Percentiles rank a stretch among this genome's conserved stretches.
phyloP scores from a whole-genome alignment of 1,284 basidiomycete species.

The Apiotrichum porosum region DNA sequence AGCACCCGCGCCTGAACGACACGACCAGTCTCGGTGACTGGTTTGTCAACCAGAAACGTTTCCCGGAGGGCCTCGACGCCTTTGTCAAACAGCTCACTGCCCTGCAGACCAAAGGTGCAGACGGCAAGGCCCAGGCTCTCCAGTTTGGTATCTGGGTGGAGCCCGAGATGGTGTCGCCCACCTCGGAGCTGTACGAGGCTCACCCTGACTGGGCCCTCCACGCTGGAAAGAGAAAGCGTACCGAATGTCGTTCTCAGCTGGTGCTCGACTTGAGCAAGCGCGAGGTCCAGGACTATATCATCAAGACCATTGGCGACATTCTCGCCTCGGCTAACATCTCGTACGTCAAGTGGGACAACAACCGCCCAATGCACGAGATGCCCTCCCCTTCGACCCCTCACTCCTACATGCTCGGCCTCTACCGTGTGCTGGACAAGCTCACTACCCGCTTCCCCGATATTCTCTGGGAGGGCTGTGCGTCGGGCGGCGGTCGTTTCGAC shows the following conservation, averaged over 20 bases:
- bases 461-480: conserved; percentile 37
- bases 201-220: conserved; percentile 37
- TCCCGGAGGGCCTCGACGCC: conserved; percentile 23
- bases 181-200: conserved; percentile 27
- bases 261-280: conserved; percentile 27
- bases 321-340: conserved; percentile 22
- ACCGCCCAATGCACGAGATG: conserved; percentile 36
- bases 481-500: conserved; percentile 36
- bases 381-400: conserved; percentile 21
- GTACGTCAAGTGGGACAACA: conserved; percentile 41
- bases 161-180: conserved; percentile 39
- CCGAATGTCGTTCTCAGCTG: conserved; percentile 29
- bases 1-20: conserved; percentile 26
- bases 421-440: conserved; percentile 27
- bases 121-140: conserved; percentile 6
- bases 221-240: conserved; percentile 15
- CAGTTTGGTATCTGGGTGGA: conserved; percentile 39
- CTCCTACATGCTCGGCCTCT: conserved; percentile 34
- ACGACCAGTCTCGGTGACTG: conserved; percentile 32
- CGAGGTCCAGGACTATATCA: conserved; percentile 35
- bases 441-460: conserved; percentile 30
- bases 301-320: conserved; percentile 18
- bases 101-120: neutral
- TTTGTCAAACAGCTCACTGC: conserved; percentile 20
- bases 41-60: conserved; percentile 26